A percentile compares a stretch with the other conserved stretches of the same genome.
phyloP scores from a whole-genome alignment of 2,329 filamentous ascomycete genomes.

The Colletotrichum magnum region DNA sequence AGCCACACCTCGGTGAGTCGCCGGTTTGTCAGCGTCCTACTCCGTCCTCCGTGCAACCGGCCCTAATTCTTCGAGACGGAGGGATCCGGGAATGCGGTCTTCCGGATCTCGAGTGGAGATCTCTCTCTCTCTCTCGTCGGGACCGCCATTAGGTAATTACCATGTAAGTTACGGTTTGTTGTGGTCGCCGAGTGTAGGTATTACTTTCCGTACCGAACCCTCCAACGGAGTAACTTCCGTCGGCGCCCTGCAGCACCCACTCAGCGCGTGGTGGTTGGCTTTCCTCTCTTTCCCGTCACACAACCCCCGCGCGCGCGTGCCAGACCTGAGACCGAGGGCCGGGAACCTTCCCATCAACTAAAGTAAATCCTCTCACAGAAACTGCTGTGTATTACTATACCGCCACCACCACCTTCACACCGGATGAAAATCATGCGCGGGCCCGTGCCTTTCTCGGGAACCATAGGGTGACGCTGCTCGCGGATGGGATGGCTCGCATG shows the following conservation, averaged over 20 bases:
- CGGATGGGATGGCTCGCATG: too few species aligned
- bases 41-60: neutral
- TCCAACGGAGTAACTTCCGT: neutral
- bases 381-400: too few species aligned
- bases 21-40: constrained; percentile 12
- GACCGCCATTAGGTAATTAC: too few species aligned
- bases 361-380: neutral
- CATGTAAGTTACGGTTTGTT: too few species aligned
- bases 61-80: neutral
- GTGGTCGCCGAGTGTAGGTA: too few species aligned
- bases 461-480: too few species aligned
- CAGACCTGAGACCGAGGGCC: constrained; percentile 15
- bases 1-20: constrained; percentile 22
- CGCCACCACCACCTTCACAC: neutral
- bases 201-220: too few species aligned
- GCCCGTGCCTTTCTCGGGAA: neutral
- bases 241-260: too few species aligned
- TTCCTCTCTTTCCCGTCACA: neutral
- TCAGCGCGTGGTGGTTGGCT: too few species aligned
- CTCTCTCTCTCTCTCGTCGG: too few species aligned
- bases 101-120: neutral
- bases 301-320: constrained; percentile 1
- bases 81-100: neutral
- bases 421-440: constrained; percentile 14
- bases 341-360: neutral